Evolutionary conservation across 2,329 filamentous ascomycete genomes (phyloP).

Genomic region (Fusarium mangiferae): DNA sequence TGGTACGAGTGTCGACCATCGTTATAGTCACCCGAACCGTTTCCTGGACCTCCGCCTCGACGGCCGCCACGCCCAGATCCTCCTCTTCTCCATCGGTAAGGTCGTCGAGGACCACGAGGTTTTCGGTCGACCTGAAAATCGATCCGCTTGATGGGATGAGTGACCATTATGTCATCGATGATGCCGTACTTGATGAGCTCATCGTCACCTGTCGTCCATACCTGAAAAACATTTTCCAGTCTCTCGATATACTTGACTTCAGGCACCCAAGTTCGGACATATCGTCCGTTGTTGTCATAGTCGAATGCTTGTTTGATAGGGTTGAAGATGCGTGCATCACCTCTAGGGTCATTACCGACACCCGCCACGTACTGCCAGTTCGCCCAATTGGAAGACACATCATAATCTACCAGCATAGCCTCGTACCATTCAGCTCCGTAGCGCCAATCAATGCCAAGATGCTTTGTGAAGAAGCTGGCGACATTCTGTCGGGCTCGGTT

Average conservation of each 20-base stretch:
- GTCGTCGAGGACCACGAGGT: constrained; percentile 46
- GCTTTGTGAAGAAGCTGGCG: constrained; percentile 77
- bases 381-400: constrained; percentile 80
- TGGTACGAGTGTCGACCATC: not conserved
- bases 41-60: not conserved
- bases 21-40: not conserved
- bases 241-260: constrained; percentile 68
- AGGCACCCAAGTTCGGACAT: constrained; percentile 78
- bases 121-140: constrained; percentile 69
- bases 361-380: constrained; percentile 87
- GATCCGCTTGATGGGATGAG: constrained; percentile 72
- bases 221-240: constrained; percentile 73
- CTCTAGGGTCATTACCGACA: constrained; percentile 81
- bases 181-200: constrained; percentile 68
- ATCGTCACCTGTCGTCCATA: constrained; percentile 70
- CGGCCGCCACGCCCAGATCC: constrained; percentile 37
- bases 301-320: constrained; percentile 83
- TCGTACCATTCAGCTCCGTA: constrained; percentile 88
- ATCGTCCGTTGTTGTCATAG: constrained; percentile 76
- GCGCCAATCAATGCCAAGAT: constrained; percentile 81
- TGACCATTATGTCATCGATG: constrained; percentile 70
- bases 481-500: constrained; percentile 82
- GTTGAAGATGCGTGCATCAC: constrained; percentile 80
- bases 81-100: constrained; percentile 42
- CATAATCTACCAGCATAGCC: constrained; percentile 78